These are phyloP conservation scores for Vitis hybrid DNA, from an alignment of 177 flowering plant species.

Conservation along the genomic window DNA sequence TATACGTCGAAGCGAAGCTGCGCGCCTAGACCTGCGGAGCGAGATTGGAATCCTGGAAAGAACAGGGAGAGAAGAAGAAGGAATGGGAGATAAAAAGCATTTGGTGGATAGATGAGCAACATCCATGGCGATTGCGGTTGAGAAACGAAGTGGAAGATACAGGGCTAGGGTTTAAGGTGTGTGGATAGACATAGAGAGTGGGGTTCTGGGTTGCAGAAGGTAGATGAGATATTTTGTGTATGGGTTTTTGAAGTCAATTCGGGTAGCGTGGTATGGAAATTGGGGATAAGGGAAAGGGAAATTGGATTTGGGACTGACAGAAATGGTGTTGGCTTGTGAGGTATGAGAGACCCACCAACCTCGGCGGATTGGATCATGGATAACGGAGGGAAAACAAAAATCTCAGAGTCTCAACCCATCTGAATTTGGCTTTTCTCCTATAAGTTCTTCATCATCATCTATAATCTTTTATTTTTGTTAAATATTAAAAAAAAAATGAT, in stretches of 20 bases:
- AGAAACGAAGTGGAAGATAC: background rate
- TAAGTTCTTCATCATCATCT: too few species aligned
- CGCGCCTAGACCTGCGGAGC: constrained; percentile 2
- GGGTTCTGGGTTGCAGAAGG: background rate
- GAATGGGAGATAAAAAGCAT: constrained; percentile 28
- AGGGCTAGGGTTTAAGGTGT: constrained; percentile 6
- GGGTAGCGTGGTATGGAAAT: background rate
- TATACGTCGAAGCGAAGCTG: constrained; percentile 21
- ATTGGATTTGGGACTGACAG: background rate
- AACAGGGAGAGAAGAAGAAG: constrained; percentile 16
- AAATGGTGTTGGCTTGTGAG: background rate
- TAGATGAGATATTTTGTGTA: background rate
- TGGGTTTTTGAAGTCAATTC: background rate
- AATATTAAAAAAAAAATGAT: too few species aligned
- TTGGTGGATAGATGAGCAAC: constrained; percentile 20
- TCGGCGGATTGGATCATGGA: too few species aligned
- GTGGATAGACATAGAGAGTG: background rate
- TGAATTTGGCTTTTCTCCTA: too few species aligned
- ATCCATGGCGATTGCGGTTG: constrained; percentile 31
- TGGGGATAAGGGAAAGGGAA: background rate
- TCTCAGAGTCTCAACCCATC: too few species aligned
- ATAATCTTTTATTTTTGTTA: too few species aligned
- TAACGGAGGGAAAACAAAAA: too few species aligned
- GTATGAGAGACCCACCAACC: background rate
- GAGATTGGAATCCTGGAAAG: constrained; percentile 30